A percentile compares a stretch with the other conserved stretches of the same genome.
Evolutionary conservation across 1,139 yeast species (phyloP).

Genomic region (Yamadazyma friedrichii): DNA sequence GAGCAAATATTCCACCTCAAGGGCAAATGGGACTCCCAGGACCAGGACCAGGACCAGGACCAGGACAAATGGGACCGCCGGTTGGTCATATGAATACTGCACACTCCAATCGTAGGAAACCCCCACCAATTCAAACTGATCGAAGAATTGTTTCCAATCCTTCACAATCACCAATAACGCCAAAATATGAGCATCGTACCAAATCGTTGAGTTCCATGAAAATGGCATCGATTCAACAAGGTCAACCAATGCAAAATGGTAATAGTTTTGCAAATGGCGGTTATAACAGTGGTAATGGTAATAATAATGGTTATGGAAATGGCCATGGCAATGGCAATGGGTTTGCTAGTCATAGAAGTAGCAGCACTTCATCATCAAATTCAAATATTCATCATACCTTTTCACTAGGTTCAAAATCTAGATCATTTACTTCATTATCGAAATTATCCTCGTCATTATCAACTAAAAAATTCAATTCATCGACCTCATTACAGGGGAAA

Average conservation of each 20-base stretch:
- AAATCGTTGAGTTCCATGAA: conserved; percentile 25
- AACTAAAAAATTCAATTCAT: conserved; percentile 39
- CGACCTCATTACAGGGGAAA: conserved; percentile 29
- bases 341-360: conserved; percentile 15
- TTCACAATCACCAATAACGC: conserved; percentile 12
- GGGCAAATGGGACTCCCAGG: not conserved
- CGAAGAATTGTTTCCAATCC: conserved; percentile 30
- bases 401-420: conserved; percentile 40
- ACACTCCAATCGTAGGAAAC: conserved; percentile 11
- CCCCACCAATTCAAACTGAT: conserved; percentile 22
- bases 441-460: conserved; percentile 37
- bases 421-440: conserved; percentile 44
- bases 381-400: conserved; percentile 30
- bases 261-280: conserved; percentile 1
- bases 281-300: not conserved
- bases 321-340: conserved; percentile 6
- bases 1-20: not conserved
- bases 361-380: conserved; percentile 15
- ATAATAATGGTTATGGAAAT: conserved; percentile 8
- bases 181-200: conserved; percentile 20
- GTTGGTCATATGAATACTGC: conserved; percentile 1
- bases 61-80: not conserved
- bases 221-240: conserved; percentile 18
- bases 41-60: too few species aligned
- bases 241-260: conserved; percentile 13